Evolutionary conservation across 257 asterid species (phyloP).

Genomic region (Henckelia pumila): DNA sequence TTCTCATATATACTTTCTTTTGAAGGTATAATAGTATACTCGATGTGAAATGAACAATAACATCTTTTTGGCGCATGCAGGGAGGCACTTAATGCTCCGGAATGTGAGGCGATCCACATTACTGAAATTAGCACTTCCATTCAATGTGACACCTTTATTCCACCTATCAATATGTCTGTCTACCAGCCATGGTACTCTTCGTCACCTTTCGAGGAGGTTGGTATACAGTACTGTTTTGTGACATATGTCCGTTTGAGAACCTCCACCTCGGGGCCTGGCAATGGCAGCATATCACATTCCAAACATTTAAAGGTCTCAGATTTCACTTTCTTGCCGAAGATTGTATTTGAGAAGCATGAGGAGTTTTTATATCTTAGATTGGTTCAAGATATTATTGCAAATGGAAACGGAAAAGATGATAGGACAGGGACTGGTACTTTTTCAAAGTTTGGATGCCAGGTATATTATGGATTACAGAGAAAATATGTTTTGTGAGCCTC

Average conservation of each 20-base stretch:
- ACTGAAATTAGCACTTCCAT: constrained; percentile 65
- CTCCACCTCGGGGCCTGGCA: constrained; percentile 20
- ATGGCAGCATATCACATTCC: constrained; percentile 30
- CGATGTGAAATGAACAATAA: neutral
- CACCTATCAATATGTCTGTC: constrained; percentile 60
- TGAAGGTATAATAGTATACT: constrained; percentile 2
- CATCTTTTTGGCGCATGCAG: constrained; percentile 41
- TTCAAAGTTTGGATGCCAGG: constrained; percentile 97
- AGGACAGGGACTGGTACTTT: constrained; percentile 91
- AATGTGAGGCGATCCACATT: constrained; percentile 83
- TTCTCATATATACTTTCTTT: neutral
- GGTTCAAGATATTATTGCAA: constrained; percentile 76
- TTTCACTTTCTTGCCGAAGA: constrained; percentile 68
- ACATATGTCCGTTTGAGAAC: constrained; percentile 68
- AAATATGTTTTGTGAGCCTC: neutral
- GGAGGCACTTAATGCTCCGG: constrained; percentile 76
- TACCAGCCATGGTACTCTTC: constrained; percentile 93
- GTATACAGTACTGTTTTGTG: constrained; percentile 50
- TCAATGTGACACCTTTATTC: constrained; percentile 87
- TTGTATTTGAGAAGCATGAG: constrained; percentile 78
- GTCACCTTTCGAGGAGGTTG: constrained; percentile 58
- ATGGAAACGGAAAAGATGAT: constrained; percentile 77
- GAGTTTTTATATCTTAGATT: constrained; percentile 74
- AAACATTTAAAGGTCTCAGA: constrained; percentile 39
- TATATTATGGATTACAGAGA: constrained; percentile 24